Percentiles rank a stretch among this genome's conserved stretches.
phyloP scores from a whole-genome alignment of 306 rosid species.

The Casuarina equisetifolia region DNA sequence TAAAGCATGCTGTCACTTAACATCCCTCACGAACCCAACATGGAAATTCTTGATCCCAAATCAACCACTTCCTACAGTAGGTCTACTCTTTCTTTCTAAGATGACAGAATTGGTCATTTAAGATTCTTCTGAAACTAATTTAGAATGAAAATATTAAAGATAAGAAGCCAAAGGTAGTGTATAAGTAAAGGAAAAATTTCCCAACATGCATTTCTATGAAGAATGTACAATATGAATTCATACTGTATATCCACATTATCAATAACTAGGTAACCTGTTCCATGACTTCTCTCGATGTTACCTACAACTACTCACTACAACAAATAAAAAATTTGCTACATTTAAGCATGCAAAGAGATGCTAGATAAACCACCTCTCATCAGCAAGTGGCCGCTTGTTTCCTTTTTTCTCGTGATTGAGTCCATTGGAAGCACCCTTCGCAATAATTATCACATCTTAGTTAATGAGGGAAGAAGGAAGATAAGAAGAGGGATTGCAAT shows the following conservation, averaged over 20 bases:
- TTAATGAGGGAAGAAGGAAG: neutral
- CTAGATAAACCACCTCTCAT: slow-evolving; percentile 47
- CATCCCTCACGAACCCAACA: neutral
- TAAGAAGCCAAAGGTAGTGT: neutral
- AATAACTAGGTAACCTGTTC: neutral
- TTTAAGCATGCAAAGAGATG: neutral
- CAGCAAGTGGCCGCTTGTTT: slow-evolving; percentile 44
- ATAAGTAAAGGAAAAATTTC: neutral
- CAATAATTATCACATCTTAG: slow-evolving; percentile 8
- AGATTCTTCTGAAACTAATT: neutral
- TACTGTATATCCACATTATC: neutral
- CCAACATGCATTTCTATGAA: neutral
- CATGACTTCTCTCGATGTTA: neutral
- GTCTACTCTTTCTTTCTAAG: neutral
- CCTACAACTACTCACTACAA: neutral
- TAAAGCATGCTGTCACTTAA: neutral
- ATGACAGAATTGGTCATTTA: neutral
- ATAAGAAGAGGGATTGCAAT: neutral
- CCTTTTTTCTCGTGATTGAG: slow-evolving; percentile 53
- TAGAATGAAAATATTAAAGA: neutral
- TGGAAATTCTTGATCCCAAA: neutral
- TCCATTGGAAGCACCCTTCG: slow-evolving; percentile 60
- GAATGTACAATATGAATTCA: neutral
- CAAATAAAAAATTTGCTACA: neutral
- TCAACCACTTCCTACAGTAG: neutral